Conservation (phyloP, 2,329 filamentous ascomycete genomes). For the Leptographium radiaticola region DNA sequence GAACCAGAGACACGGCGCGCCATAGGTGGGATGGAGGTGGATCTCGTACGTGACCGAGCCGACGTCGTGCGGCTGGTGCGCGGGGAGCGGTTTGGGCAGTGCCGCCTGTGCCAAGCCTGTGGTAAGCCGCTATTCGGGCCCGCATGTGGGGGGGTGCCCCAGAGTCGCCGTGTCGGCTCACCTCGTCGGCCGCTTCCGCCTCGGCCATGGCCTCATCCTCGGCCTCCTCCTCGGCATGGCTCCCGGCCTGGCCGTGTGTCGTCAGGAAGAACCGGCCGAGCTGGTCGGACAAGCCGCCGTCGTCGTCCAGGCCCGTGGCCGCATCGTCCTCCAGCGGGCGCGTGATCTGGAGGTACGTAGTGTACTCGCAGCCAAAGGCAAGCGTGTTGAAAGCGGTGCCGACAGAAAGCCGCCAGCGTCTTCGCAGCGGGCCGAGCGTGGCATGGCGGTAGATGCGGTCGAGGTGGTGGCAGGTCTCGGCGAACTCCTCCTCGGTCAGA, state of each 20-base stretch:
- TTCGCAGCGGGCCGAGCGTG: constrained; percentile 39
- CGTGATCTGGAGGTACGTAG: constrained; percentile 44
- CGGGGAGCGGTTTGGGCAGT: constrained; percentile 17
- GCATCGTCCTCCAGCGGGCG: constrained; percentile 31
- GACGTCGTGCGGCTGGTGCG: constrained; percentile 16
- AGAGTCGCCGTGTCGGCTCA: constrained; percentile 16
- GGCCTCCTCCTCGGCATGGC: constrained; percentile 10
- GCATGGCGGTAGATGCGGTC: constrained; percentile 46
- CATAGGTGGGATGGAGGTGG: constrained; percentile 62
- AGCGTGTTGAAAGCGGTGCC: constrained; percentile 35
- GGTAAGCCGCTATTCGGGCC: not conserved
- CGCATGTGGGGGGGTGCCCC: not conserved
- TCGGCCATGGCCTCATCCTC: constrained; percentile 35
- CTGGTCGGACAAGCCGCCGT: constrained; percentile 31
- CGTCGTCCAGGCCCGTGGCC: constrained; percentile 17
- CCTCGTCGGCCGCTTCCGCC: constrained; percentile 38
- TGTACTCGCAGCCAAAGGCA: constrained; percentile 26
- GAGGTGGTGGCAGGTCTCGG: constrained; percentile 49
- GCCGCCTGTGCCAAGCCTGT: constrained; percentile 22
- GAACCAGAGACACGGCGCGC: constrained; percentile 66
- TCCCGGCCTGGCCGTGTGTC: not conserved
- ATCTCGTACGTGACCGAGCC: constrained; percentile 57
- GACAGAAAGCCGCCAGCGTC: constrained; percentile 39
- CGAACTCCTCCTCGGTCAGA: constrained; percentile 48
- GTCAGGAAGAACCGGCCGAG: constrained; percentile 33